Evolutionary conservation across 441 rosid species (phyloP), one percentile per base, ranked within the genome.

Genomic region (Adansonia madagascariensis): DNA sequence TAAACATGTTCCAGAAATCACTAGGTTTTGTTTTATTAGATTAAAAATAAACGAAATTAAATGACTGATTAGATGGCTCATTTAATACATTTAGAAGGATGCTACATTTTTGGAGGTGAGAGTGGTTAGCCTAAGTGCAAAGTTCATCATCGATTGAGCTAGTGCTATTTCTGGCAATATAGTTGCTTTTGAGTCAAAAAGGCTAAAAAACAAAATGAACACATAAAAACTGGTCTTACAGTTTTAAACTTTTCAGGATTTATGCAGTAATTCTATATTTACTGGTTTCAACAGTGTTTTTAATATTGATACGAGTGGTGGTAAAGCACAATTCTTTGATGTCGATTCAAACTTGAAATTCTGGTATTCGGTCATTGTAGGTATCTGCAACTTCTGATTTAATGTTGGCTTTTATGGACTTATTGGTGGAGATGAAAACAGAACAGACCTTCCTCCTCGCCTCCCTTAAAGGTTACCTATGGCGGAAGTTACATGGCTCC

Each of bases 351-450:
- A 65, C 41, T 44, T 66, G 50, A 75, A 64, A 41, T 53, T 6
- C 57, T 53, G 41, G 39, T 75, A 39, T 68, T 78, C 35, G 71
- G 14, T 79, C 22, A 53, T 65, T 83, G 35, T 81, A 97, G 98
- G 98, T 97, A 31, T 97, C 98, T 75, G 99, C 98, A 59, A 92
- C 95, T 81, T 87, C 99, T 60, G 99, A 97, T 89, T 84, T 97
- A 84, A 92, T 94, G 98, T 93, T 94, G 31, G 99, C 97, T 70
- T 94, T 94, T 89, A 77, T 97, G 84, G 99, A 97, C 86, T 93
- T 97, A 89, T 97, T 81, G 99, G 99, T 14, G 99, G 99, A 50
- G 99, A 97, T 86, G 99, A 97, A 86, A 97, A 97, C 80, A 87
- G 99, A 85, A 82, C 88, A 31, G 97, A 97, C 82, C 97, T 92